phyloP scores from a whole-genome alignment of 2,329 filamentous ascomycete genomes.

The Aspergillus awamori region DNA sequence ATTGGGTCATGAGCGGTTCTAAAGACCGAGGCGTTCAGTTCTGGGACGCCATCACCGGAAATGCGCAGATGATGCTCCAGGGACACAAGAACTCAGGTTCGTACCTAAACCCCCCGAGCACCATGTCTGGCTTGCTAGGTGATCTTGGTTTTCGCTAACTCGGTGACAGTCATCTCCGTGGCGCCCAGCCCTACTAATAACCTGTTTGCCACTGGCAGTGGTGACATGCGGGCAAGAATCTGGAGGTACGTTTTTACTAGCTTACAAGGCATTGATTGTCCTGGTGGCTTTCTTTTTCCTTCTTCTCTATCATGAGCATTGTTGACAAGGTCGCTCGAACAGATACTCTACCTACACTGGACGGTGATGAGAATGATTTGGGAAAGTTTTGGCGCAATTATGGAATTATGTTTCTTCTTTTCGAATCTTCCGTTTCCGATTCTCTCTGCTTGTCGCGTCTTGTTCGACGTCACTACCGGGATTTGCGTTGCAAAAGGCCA shows the following conservation, averaged over 20 bases:
- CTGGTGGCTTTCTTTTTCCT: neutral
- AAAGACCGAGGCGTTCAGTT: constrained; percentile 98
- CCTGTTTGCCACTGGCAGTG: constrained; percentile 93
- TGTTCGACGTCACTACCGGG: neutral
- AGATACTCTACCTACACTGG: constrained; percentile 45
- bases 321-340: constrained; percentile 17
- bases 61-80: constrained; percentile 96
- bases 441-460: constrained; percentile 1
- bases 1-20: constrained; percentile 95
- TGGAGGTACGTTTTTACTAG: constrained; percentile 68
- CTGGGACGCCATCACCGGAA: constrained; percentile 93
- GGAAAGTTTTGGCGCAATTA: constrained; percentile 38
- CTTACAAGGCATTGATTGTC: neutral
- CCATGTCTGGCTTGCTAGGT: neutral
- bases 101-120: constrained; percentile 26
- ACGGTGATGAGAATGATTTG: constrained; percentile 38
- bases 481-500: constrained; percentile 10
- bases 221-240: constrained; percentile 96
- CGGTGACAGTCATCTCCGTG: constrained; percentile 78
- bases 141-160: constrained; percentile 21
- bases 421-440: constrained; percentile 15
- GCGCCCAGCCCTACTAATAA: constrained; percentile 86
- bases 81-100: constrained; percentile 92
- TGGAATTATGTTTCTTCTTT: constrained; percentile 25
- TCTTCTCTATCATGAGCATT: neutral